Conservation (phyloP, 1,284 basidiomycete species). For the Irpex sp. region DNA sequence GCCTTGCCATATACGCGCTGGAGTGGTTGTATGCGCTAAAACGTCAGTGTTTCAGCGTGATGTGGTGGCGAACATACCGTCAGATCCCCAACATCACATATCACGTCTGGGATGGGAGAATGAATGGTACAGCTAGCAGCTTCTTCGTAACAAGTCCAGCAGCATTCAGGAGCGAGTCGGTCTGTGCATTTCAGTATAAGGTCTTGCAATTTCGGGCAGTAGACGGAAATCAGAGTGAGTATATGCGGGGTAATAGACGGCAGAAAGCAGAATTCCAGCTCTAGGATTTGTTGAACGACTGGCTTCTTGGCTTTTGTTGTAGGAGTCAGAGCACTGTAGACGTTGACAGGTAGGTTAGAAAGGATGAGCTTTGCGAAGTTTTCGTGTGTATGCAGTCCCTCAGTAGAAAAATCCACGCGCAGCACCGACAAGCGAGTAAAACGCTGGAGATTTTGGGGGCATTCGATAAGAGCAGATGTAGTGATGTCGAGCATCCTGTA, state of each 20-base stretch:
- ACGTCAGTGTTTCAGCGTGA: background rate
- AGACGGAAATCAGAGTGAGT: slow-evolving; percentile 39
- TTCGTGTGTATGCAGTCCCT: slow-evolving; percentile 23
- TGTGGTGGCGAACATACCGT: slow-evolving; percentile 40
- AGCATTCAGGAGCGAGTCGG: slow-evolving; percentile 50
- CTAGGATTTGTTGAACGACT: slow-evolving; percentile 21
- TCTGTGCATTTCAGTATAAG: slow-evolving; percentile 57
- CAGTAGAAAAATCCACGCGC: slow-evolving; percentile 22
- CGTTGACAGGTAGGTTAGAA: slow-evolving; percentile 17
- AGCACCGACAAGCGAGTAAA: slow-evolving; percentile 19
- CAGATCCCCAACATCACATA: slow-evolving; percentile 36
- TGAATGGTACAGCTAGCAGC: slow-evolving; percentile 50
- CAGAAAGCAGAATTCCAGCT: slow-evolving; percentile 46
- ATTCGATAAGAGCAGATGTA: slow-evolving; percentile 15
- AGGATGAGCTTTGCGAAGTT: slow-evolving; percentile 21
- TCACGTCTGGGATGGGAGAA: slow-evolving; percentile 57
- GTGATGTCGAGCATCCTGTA: slow-evolving; percentile 15
- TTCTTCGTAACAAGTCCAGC: slow-evolving; percentile 60
- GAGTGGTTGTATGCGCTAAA: background rate
- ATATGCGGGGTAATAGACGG: slow-evolving; percentile 50
- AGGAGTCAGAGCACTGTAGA: background rate
- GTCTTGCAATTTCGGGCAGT: slow-evolving; percentile 39
- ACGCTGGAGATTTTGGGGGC: slow-evolving; percentile 12
- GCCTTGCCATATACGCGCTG: slow-evolving; percentile 28
- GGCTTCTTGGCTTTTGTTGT: background rate